Percentiles rank a stretch among this genome's conserved stretches.
These are phyloP conservation scores for Orbilia ellipsospora DNA, from an alignment of 2,329 filamentous ascomycete genomes.

Conservation along the genomic window DNA sequence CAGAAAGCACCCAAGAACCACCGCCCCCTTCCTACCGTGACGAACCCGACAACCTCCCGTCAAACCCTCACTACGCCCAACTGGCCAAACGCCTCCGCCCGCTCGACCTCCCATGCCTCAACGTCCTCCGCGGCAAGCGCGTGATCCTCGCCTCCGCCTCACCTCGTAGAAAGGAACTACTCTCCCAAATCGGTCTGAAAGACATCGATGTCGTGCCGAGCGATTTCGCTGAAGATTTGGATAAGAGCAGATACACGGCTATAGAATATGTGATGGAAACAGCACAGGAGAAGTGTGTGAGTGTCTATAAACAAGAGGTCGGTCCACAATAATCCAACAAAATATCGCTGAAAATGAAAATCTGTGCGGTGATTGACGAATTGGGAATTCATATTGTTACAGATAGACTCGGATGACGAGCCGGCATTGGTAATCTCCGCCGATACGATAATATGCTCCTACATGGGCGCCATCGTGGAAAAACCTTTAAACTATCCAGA, in stretches of 20 bases:
- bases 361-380: background rate
- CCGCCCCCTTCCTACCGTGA: conserved; percentile 51
- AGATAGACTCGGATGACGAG: conserved; percentile 68
- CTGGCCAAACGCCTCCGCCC: conserved; percentile 63
- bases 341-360: background rate
- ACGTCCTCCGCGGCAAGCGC: conserved; percentile 78
- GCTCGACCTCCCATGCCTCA: conserved; percentile 82
- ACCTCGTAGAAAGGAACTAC: conserved; percentile 82
- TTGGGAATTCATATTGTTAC: conserved; percentile 9
- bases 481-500: conserved; percentile 86
- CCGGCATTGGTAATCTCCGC: conserved; percentile 87
- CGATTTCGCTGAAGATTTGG: conserved; percentile 82
- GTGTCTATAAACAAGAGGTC: conserved; percentile 74
- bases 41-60: conserved; percentile 22
- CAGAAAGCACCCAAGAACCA: conserved; percentile 10
- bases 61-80: conserved; percentile 26
- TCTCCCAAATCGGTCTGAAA: conserved; percentile 79
- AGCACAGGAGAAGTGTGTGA: conserved; percentile 81
- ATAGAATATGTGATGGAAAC: conserved; percentile 93
- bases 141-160: conserved; percentile 92
- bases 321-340: conserved; percentile 4
- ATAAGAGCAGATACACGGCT: conserved; percentile 78
- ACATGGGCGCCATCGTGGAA: conserved; percentile 82
- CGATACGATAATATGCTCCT: conserved; percentile 87
- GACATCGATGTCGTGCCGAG: conserved; percentile 88